Evolutionary conservation across 164 flowering plant genomes (phyloP), one percentile per base, ranked within the genome.

Genomic region (Paratinospora sagittata): DNA sequence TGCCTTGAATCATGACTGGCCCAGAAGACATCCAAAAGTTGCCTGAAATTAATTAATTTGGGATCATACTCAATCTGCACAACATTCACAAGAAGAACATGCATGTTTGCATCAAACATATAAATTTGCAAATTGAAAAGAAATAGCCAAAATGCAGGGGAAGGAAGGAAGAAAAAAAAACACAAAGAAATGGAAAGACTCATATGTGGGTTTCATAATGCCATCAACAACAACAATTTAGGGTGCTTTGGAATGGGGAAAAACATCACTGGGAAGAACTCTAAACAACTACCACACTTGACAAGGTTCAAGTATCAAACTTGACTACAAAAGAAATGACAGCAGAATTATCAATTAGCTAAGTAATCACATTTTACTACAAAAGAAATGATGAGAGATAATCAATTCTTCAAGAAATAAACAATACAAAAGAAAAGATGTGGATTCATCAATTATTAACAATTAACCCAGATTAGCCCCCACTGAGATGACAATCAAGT

Each of bases 21-120:
- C 99, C 99, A 95, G 66, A 95, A 95, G 27, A 93, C 86, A 69
- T 91, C 97, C 81, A 95, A 81, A 71, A 92, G 97, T 75, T 90
- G 86, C 84, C 83, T 85, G 80, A 78, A 93, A 81, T 66, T 78
- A 66, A 88, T 84, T 63, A 82, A 58, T 74, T 76, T 80, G 30
- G 96, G 98, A 82, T 96, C 92, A 82, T 96, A 96, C 63, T 89
- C 96, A 74, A 96, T 81, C 99, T 95, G 89, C 77, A 75, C 73
- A 80, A 12, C 71, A 75, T 23, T 70, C 52, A 73, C 19, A 72
- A 77, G 70, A 55, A 7, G 43, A 49, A 61, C 16, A 69, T 30
- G 57, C 10, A 55, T 6, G 61, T 36, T 63, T 24, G 37, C n/a
- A 45, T 60, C 27, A 67, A 41, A 60, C 58, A 67, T 27, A 21